A percentile compares a stretch with the other conserved stretches of the same genome.
phyloP scores from a whole-genome alignment of 306 rosid genomes.

The Cicer chorassanicum region DNA sequence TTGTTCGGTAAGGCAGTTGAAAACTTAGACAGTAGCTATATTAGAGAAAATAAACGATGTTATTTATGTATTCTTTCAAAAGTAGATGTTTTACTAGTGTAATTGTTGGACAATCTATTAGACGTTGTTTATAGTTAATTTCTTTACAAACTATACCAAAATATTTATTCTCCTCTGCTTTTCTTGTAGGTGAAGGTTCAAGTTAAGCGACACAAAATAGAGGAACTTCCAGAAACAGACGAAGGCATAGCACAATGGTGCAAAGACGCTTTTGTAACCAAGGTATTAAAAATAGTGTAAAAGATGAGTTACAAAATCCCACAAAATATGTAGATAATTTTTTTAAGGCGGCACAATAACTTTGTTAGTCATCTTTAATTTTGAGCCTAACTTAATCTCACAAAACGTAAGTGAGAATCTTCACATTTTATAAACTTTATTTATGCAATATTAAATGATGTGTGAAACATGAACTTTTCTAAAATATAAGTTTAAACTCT shows the following conservation, averaged over 20 bases:
- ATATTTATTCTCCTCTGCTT: constrained; percentile 8
- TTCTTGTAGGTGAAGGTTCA: constrained; percentile 67
- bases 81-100: background rate
- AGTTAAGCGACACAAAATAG: constrained; percentile 69
- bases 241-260: constrained; percentile 90
- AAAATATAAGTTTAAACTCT: too few relatives aligned
- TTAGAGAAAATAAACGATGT: constrained; percentile 22
- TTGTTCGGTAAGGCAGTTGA: constrained; percentile 62
- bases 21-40: constrained; percentile 35
- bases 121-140: background rate
- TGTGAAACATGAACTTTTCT: too few relatives aligned
- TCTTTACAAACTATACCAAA: background rate
- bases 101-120: background rate
- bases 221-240: constrained; percentile 75
- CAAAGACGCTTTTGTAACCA: constrained; percentile 69
- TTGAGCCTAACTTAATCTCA: too few relatives aligned
- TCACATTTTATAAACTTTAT: too few relatives aligned
- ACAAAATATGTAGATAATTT: too few relatives aligned
- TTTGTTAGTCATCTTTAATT: too few relatives aligned
- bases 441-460: too few relatives aligned
- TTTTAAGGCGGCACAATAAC: too few relatives aligned
- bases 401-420: too few relatives aligned
- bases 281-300: constrained; percentile 52
- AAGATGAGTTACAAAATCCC: background rate
- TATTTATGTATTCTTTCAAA: background rate